Evolutionary conservation across 768 basidiomycete genomes (phyloP).

Genomic region (Hypholoma fasciculare): DNA sequence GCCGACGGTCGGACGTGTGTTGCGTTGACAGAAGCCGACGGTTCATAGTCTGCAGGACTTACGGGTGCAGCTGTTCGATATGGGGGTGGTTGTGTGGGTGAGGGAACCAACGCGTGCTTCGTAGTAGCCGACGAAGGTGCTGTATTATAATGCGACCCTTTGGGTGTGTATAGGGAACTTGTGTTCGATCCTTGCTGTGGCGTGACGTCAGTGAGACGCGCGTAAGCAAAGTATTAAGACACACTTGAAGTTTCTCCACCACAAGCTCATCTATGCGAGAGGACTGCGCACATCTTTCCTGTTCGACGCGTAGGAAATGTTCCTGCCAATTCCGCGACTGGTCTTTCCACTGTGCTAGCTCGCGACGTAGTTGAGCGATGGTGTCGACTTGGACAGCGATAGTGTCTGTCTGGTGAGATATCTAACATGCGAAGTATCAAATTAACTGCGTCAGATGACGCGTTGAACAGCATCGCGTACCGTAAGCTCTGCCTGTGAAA

Average conservation of each 20-base stretch:
- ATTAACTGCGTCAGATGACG: background rate
- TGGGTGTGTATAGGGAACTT: background rate
- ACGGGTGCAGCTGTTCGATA: slow-evolving; percentile 26
- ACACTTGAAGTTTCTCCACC: slow-evolving; percentile 46
- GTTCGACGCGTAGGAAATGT: slow-evolving; percentile 73
- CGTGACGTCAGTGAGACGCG: background rate
- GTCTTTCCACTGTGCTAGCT: slow-evolving; percentile 72
- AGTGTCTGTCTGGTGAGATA: slow-evolving; percentile 59
- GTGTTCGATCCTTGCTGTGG: background rate
- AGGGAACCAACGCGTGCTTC: slow-evolving; percentile 27
- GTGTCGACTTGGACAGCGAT: slow-evolving; percentile 38
- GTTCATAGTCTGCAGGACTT: slow-evolving; percentile 23
- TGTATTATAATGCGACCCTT: background rate
- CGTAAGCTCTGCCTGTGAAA: slow-evolving; percentile 56
- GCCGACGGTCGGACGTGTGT: background rate
- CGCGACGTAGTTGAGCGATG: slow-evolving; percentile 61
- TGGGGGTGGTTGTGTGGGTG: slow-evolving; percentile 27
- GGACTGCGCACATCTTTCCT: slow-evolving; percentile 60
- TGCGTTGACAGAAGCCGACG: background rate
- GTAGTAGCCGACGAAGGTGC: slow-evolving; percentile 29
- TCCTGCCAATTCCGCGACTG: slow-evolving; percentile 81
- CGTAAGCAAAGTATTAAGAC: slow-evolving; percentile 14
- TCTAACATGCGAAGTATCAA: slow-evolving; percentile 30
- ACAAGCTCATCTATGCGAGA: slow-evolving; percentile 61
- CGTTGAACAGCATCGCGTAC: slow-evolving; percentile 28